Evolutionary conservation across 2,329 filamentous ascomycete species (phyloP).

Genomic region (Pseudocercospora pini-densiflorae): DNA sequence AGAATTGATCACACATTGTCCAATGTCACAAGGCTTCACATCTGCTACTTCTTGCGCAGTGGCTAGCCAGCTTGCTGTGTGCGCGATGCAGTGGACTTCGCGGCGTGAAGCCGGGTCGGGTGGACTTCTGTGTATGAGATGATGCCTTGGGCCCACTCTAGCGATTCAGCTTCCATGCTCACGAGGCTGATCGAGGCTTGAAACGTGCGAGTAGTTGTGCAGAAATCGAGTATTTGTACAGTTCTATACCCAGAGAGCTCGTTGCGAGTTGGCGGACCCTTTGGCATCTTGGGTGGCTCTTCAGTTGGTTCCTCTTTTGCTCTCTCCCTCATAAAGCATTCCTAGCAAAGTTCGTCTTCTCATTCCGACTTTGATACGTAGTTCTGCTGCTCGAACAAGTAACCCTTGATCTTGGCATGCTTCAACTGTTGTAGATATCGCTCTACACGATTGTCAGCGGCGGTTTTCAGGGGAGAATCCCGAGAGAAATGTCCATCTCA

Average conservation of each 20-base stretch:
- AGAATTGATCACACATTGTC: background rate
- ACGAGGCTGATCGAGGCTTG: background rate
- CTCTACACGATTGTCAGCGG: slow-evolving; percentile 56
- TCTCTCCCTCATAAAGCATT: background rate
- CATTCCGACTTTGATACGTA: slow-evolving; percentile 50
- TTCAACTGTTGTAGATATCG: slow-evolving; percentile 79
- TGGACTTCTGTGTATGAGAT: background rate
- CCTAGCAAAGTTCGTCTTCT: background rate
- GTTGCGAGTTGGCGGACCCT: background rate
- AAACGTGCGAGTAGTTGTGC: background rate
- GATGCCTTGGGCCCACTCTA: background rate
- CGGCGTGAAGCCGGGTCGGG: background rate
- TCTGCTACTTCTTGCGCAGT: background rate
- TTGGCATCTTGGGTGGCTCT: background rate
- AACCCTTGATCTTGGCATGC: slow-evolving; percentile 76
- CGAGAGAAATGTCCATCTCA: slow-evolving; percentile 51
- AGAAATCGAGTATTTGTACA: background rate
- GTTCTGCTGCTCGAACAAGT: slow-evolving; percentile 79
- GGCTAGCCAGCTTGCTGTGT: background rate
- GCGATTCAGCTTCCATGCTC: background rate
- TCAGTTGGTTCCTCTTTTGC: background rate
- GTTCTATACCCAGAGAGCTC: background rate
- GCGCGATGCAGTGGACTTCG: background rate
- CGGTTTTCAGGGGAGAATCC: background rate
- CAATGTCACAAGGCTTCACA: background rate